Percentiles rank a stretch among this genome's conserved stretches.
phyloP scores from a whole-genome alignment of 768 basidiomycete genomes.

The Podaxis pistillaris region DNA sequence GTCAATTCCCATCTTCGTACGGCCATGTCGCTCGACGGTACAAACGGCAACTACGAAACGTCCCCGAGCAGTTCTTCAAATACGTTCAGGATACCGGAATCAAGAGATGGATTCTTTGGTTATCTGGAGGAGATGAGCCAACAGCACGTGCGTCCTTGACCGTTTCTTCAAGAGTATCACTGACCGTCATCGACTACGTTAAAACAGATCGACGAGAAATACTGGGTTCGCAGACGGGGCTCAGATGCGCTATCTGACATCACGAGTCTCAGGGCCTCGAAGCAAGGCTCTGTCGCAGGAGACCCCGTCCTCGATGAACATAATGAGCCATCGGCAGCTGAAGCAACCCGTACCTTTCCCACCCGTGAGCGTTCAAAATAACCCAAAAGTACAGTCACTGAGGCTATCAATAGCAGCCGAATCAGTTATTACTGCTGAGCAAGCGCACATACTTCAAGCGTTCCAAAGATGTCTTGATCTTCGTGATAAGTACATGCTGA shows the following conservation, averaged over 20 bases:
- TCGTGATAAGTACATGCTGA: slow-evolving; percentile 92
- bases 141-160: slow-evolving; percentile 55
- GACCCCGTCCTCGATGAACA: slow-evolving; percentile 32
- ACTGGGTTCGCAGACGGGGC: slow-evolving; percentile 59
- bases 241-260: slow-evolving; percentile 53
- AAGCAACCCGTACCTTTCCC: slow-evolving; percentile 26
- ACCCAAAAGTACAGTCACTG: neutral
- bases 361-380: slow-evolving; percentile 23
- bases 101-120: slow-evolving; percentile 74
- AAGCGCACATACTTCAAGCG: slow-evolving; percentile 58
- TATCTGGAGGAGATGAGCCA: slow-evolving; percentile 78
- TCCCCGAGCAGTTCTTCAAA: slow-evolving; percentile 12
- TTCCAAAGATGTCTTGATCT: slow-evolving; percentile 85
- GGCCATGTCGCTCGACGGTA: slow-evolving; percentile 2
- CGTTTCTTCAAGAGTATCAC: neutral
- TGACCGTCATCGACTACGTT: slow-evolving; percentile 6
- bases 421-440: slow-evolving; percentile 41
- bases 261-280: slow-evolving; percentile 32
- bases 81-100: slow-evolving; percentile 42
- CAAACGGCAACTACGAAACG: neutral
- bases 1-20: neutral
- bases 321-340: slow-evolving; percentile 27
- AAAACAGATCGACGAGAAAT: slow-evolving; percentile 71
- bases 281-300: slow-evolving; percentile 21
- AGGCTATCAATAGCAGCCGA: slow-evolving; percentile 18